Evolutionary conservation across 2,329 filamentous ascomycete species (phyloP), one percentile per base, ranked within the genome.

Genomic region (Alternaria panax): DNA sequence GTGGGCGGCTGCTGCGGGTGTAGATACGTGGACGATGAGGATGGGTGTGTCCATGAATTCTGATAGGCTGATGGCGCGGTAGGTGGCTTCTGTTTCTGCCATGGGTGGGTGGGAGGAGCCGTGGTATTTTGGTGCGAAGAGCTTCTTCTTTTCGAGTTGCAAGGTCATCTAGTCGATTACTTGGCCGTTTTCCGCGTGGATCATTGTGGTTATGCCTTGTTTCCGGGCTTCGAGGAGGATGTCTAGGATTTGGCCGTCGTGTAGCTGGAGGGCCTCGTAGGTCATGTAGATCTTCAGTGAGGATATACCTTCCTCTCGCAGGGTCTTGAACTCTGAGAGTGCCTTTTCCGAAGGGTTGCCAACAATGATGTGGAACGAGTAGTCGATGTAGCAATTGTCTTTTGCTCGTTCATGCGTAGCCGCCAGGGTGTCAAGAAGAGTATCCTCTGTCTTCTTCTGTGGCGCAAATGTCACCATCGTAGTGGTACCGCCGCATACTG

Each of bases 181-280:
- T 54, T 84, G 82, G 24, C 82, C 81, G 60, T 86, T 86, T 65
- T 86, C 84, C 1, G 84, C 83, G 62, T 86, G 83, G 41, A 86
- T 80, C 81, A 86, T 86, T 20, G 85, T 87, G 11, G 83, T 79
- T 47, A 86, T 84, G 22, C 77, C 70, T 54, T 81, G 79, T 73
- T 73, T 79, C 53, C 64, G 78, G 59, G 72, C 79, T 67, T 80
- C 73, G 18, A 79, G 65, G 4, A 79, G 65, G 7, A 78, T 71
- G 51, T 79, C 76, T 4, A 79, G 67, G 36, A 79, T 77, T 53
- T 80, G 70, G 50, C 75, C 64, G 51, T 81, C 73, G 61, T 77
- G 69, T 20, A 81, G 67, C 59, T 79, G 70, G 16, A 80, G 64
- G 18, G 78, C 71, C 61, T 74, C 73, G 58, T 81, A 76, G 50